Base-by-base conservation (phyloP, 1,284 basidiomycete genomes). In the Puccinia brachypodii region DNA sequence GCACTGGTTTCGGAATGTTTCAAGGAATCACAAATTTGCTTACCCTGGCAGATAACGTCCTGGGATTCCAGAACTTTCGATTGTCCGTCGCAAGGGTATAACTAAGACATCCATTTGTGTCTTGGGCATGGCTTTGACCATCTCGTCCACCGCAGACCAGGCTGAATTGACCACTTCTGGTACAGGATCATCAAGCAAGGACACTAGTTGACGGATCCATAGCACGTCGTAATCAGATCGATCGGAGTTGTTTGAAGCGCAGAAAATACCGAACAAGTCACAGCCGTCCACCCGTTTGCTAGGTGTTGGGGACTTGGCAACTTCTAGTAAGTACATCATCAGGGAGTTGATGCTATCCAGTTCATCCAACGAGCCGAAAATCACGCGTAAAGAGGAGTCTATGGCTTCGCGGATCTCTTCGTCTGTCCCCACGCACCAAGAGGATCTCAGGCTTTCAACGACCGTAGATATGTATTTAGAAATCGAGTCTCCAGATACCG, bases 401-500 rank as follows among this genome's bases (percentile, higher is more conserved):
- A 96, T 88, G n/a, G 93, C 93, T 19, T 86, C 87, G 62, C 87
- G 86, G 1, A 95, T 88, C 74, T 95, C 93, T 79, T 92, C 92
- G 72, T 92, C 90, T 75, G 89, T 87, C 73, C 91, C 89, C 9
- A 84, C 85, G 84, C 88, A 92, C 16, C 91, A 86, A 3, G 90
- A 89, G 0, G 91, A 90, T 42, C 85, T 91, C 91, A 81, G 94
- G 91, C 25, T 96, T 88, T 0, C 95, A 90, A 77, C 88, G 90
- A 82, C 97, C 88, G 38, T 96, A 92, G 50, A 91, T 89, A 9
- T 90, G 92, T 81, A 97, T 87, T 31, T 94, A 91, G 85, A 91
- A 91, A 88, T 93, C 96, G 83, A 99, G 89, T 0, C 96, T 94
- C 96, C 96, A 53, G 97, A 96, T 8, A 98, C 96, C 4, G 93